A percentile compares a stretch with the other conserved stretches of the same genome.
Evolutionary conservation across 2,329 filamentous ascomycete genomes (phyloP).

Genomic region (Venturia asperata): DNA sequence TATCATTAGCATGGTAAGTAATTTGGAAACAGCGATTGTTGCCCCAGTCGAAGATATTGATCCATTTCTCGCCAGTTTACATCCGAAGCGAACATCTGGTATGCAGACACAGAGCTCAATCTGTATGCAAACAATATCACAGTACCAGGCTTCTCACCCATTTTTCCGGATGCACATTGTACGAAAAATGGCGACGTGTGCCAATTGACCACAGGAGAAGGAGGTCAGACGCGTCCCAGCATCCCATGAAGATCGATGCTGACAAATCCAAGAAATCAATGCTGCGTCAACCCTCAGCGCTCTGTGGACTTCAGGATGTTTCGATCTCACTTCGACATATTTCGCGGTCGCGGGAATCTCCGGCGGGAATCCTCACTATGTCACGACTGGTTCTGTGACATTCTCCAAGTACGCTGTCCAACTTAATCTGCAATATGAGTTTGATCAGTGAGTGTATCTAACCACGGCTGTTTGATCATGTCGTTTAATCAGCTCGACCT

Average conservation of each 20-base stretch:
- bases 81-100: slow-evolving; percentile 10
- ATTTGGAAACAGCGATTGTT: neutral
- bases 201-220: slow-evolving; percentile 56
- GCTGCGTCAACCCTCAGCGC: slow-evolving; percentile 60
- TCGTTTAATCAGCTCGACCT: neutral
- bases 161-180: slow-evolving; percentile 60
- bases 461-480: too few species aligned
- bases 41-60: neutral
- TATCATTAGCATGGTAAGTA: slow-evolving; percentile 13
- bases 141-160: slow-evolving; percentile 56
- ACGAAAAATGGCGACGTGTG: slow-evolving; percentile 54
- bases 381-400: slow-evolving; percentile 59
- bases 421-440: slow-evolving; percentile 68
- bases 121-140: slow-evolving; percentile 42
- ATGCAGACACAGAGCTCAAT: slow-evolving; percentile 4
- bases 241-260: neutral
- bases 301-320: slow-evolving; percentile 51
- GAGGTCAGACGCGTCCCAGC: slow-evolving; percentile 33
- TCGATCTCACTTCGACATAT: slow-evolving; percentile 61
- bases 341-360: slow-evolving; percentile 67
- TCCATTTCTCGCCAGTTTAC: neutral
- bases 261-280: slow-evolving; percentile 55
- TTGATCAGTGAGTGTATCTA: slow-evolving; percentile 53
- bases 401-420: slow-evolving; percentile 65
- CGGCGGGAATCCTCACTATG: slow-evolving; percentile 61